These are phyloP conservation scores for Cutaneotrichosporon sp. DNA, from an alignment of 1,284 basidiomycete genomes.

Conservation along the genomic window DNA sequence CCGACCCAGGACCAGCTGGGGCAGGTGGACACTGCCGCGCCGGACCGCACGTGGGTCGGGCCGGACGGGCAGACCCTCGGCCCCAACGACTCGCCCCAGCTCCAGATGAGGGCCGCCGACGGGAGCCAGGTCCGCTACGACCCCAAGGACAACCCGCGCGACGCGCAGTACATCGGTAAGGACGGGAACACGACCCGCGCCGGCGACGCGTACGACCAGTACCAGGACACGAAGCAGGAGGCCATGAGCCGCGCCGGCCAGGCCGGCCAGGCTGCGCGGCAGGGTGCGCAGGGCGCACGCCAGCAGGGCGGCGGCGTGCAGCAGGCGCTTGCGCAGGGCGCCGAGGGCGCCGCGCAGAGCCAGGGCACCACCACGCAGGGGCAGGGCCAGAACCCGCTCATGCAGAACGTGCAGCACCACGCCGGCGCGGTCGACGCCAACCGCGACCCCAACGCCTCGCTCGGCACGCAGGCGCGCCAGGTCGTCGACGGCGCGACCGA, in stretches of 20 bases:
- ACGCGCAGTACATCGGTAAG: conserved; percentile 47
- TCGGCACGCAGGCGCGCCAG: conserved; percentile 46
- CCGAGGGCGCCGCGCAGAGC: background rate
- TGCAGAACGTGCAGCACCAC: conserved; percentile 55
- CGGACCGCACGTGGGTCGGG: conserved; percentile 5
- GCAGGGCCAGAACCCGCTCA: conserved; percentile 55
- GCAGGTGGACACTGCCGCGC: conserved; percentile 62
- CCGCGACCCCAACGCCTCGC: conserved; percentile 54
- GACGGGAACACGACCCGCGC: conserved; percentile 44
- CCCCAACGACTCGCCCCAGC: conserved; percentile 51
- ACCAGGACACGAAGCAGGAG: conserved; percentile 51
- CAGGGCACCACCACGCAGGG: conserved; percentile 25
- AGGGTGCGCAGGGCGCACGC: conserved; percentile 10
- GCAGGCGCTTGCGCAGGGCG: background rate
- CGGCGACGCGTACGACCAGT: conserved; percentile 45
- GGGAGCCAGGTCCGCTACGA: conserved; percentile 55
- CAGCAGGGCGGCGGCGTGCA: conserved; percentile 17
- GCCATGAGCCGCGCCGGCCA: conserved; percentile 41
- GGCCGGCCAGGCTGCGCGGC: conserved; percentile 38
- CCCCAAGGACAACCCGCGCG: conserved; percentile 50
- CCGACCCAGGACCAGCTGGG: conserved; percentile 67
- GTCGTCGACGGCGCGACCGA: conserved; percentile 43
- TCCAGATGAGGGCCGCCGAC: conserved; percentile 47
- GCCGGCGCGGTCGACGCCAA: conserved; percentile 56
- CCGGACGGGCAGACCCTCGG: conserved; percentile 25